Evolutionary conservation across 2,329 filamentous ascomycete genomes (phyloP), one percentile per base, ranked within the genome.

Genomic region (Aureobasidium vineae): DNA sequence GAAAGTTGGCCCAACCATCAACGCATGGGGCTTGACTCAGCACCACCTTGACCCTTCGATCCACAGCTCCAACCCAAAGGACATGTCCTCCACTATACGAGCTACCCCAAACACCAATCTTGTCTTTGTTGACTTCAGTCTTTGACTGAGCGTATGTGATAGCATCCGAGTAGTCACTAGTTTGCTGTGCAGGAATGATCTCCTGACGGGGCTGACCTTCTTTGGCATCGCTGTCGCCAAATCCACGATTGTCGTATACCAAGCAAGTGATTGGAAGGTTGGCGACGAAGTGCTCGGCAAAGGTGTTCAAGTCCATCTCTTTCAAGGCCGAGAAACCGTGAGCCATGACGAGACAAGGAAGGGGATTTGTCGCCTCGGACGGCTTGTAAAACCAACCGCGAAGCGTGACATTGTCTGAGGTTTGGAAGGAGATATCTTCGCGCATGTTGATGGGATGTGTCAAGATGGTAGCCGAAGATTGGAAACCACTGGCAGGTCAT

Each of bases 31-130:
- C 74, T 68, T 79, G 78, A 53, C 69, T 72, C 21, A 80, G 67
- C 0, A 80, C 77, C 19, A 72, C 77, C 67, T 80, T 79, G 50
- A 80, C 75, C 21, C 78, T 70, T 41, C 71, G 71, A 66, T 81
- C 79, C 2, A 75, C 70, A 16, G 79, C 78, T 21, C 72, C 78
- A 52, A 79, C 74, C 61, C 70, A 72, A 1, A 81, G 69, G 8
- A 77, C 77, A 72, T 80, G 74, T 16, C 78, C 78, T 26, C 77
- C 78, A 67, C 72, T 75, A 68, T 77, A 76, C 16, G 73, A 74
- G 56, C 68, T 72, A 15, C 77, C 78, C 76, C 77, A 80, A 33
- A 79, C 71, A 13, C 72, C 77, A 60, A 79, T 75, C 52, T 71
- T 74, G 16, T 72, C 60, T 4, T 66, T 26, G 68, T 77, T 71